Evolutionary conservation across 169 alveolate species (phyloP).

Genomic region (Eimeria falciformis): DNA sequence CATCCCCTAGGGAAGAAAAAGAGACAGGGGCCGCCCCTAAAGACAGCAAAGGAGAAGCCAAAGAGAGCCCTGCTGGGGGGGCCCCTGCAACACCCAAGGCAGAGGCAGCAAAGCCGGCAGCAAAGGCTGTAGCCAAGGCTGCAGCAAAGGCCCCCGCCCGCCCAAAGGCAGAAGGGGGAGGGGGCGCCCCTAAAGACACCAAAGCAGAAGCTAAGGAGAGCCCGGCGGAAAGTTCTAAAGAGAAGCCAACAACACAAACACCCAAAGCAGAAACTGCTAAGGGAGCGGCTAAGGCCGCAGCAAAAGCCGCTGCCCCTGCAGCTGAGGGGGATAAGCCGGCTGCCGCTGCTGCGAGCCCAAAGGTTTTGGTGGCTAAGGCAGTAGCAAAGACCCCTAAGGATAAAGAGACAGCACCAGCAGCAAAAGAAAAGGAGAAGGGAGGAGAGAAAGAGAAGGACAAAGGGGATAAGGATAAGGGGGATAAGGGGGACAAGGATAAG

Average conservation of each 20-base stretch:
- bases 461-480: not conserved
- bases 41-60: not conserved
- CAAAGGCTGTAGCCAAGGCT: not conserved
- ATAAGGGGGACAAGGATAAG: too few species aligned
- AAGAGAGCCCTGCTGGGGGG: not conserved
- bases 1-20: not conserved
- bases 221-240: not conserved
- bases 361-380: too few species aligned
- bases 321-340: not conserved
- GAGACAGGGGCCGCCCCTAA: not conserved
- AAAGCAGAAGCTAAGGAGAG: not conserved
- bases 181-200: not conserved
- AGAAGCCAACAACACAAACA: not conserved
- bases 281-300: not conserved
- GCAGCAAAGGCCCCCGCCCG: not conserved
- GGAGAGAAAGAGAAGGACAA: not conserved
- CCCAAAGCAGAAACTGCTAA: slow-evolving; percentile 16
- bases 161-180: not conserved
- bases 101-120: not conserved
- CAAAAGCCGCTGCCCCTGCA: not conserved
- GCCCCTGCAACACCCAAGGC: not conserved
- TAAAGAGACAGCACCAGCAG: not conserved
- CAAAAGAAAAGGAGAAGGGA: not conserved
- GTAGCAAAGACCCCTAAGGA: not conserved
- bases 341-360: too few species aligned